Evolutionary conservation across 768 basidiomycete species (phyloP).

Genomic region (Psilocybe sp.): DNA sequence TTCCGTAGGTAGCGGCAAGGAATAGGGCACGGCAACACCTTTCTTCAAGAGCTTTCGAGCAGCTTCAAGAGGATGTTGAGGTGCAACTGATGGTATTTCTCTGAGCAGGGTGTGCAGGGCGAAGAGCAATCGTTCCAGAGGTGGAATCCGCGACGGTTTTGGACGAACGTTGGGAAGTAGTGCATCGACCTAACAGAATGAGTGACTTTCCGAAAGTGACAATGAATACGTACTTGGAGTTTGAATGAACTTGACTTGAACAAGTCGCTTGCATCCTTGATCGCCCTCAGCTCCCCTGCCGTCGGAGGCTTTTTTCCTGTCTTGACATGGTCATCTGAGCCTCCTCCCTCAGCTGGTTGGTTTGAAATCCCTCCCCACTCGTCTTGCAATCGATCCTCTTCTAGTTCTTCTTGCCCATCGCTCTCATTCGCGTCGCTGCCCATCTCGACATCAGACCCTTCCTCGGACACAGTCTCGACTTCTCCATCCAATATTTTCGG

Average conservation of each 20-base stretch:
- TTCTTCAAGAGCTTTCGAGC: conserved; percentile 50
- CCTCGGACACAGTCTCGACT: not conserved
- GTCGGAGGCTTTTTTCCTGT: conserved; percentile 55
- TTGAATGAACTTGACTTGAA: conserved; percentile 82
- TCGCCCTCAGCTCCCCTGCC: conserved; percentile 64
- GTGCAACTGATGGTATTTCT: conserved; percentile 51
- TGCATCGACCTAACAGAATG: conserved; percentile 62
- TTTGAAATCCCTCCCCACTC: conserved; percentile 26
- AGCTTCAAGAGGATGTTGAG: conserved; percentile 68
- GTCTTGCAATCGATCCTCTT: conserved; percentile 18
- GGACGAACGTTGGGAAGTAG: conserved; percentile 75
- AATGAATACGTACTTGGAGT: conserved; percentile 55
- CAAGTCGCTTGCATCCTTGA: conserved; percentile 73
- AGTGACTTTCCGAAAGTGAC: not conserved
- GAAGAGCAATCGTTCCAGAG: conserved; percentile 68
- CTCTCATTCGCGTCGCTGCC: conserved; percentile 11
- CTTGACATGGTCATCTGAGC: conserved; percentile 9
- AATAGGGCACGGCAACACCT: conserved; percentile 65
- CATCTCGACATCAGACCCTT: conserved; percentile 3
- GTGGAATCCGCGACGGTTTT: conserved; percentile 51
- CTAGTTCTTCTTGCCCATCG: conserved; percentile 10
- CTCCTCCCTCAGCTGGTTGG: not conserved
- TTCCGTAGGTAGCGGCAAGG: conserved; percentile 65
- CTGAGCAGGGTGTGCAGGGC: conserved; percentile 64
- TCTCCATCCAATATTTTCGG: conserved; percentile 6